Conservation (phyloP, 2,329 filamentous ascomycete species). For the Fusarium subtropicale region DNA sequence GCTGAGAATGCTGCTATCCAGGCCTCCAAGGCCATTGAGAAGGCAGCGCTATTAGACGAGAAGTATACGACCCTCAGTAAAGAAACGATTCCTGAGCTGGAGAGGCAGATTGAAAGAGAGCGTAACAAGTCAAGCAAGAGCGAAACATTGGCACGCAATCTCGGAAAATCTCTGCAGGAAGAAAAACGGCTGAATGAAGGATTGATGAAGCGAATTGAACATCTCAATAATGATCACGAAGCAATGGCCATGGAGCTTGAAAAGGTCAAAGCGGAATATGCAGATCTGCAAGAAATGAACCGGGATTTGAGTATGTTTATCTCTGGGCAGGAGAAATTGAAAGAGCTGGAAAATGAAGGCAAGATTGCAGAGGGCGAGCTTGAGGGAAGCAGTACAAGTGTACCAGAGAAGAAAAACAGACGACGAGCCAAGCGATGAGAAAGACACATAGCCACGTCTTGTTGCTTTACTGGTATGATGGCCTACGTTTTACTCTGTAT, state of each 20-base stretch:
- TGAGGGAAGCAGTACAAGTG: constrained; percentile 76
- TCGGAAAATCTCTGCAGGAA: constrained; percentile 83
- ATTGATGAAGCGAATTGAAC: constrained; percentile 83
- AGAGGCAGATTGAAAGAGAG: constrained; percentile 78
- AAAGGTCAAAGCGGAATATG: constrained; percentile 70
- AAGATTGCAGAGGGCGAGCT: constrained; percentile 75
- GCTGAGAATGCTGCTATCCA: constrained; percentile 71
- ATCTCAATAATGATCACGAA: constrained; percentile 73
- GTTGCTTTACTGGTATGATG: neutral
- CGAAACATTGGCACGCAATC: constrained; percentile 77
- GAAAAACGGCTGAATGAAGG: constrained; percentile 87
- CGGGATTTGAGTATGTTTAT: constrained; percentile 90
- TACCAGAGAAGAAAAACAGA: constrained; percentile 70
- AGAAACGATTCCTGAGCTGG: constrained; percentile 73
- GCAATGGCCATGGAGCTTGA: constrained; percentile 67
- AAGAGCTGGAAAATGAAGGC: constrained; percentile 72
- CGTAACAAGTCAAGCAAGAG: constrained; percentile 77
- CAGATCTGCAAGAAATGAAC: constrained; percentile 86
- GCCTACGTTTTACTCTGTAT: neutral
- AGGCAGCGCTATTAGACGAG: constrained; percentile 64
- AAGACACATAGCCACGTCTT: neutral
- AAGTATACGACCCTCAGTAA: constrained; percentile 59
- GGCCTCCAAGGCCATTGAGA: constrained; percentile 61
- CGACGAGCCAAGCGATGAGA: constrained; percentile 59
- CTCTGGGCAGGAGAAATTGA: constrained; percentile 82